A percentile compares a stretch with the other conserved stretches of the same genome.
Evolutionary conservation across 371 early-diverging fungal genomes (phyloP).

Genomic region (Mortierella polycephala): DNA sequence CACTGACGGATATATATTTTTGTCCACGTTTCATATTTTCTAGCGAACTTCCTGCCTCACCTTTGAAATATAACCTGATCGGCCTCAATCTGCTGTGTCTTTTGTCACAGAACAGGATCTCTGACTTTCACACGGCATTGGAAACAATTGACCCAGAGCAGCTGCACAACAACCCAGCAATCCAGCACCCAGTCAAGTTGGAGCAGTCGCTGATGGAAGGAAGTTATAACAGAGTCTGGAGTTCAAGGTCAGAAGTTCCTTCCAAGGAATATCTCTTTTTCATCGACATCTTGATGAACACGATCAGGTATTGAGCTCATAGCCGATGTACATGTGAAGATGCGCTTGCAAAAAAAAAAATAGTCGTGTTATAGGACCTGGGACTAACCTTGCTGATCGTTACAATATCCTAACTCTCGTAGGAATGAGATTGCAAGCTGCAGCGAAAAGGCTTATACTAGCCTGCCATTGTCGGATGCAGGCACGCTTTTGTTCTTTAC

Average conservation of each 20-base stretch:
- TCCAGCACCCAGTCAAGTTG: slow-evolving; percentile 91
- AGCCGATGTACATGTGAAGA: too few species aligned
- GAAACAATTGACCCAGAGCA: slow-evolving; percentile 90
- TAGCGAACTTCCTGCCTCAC: slow-evolving; percentile 78
- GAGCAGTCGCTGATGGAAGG: slow-evolving; percentile 97
- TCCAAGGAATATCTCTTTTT: slow-evolving; percentile 92
- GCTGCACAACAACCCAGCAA: slow-evolving; percentile 80
- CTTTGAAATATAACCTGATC: slow-evolving; percentile 85
- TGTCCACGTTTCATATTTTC: slow-evolving; percentile 5
- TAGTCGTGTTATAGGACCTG: neutral
- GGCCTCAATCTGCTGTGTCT: slow-evolving; percentile 93
- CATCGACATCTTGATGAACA: slow-evolving; percentile 91
- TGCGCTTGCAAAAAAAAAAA: too few species aligned
- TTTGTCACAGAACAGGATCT: slow-evolving; percentile 91
- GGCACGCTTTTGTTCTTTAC: slow-evolving; percentile 90
- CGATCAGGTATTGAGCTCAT: slow-evolving; percentile 75
- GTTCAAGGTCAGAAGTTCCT: slow-evolving; percentile 85
- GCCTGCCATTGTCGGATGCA: slow-evolving; percentile 89
- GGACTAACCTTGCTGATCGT: neutral
- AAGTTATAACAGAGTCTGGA: slow-evolving; percentile 95
- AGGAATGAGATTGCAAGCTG: slow-evolving; percentile 96
- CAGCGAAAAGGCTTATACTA: slow-evolving; percentile 90
- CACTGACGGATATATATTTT: too few species aligned
- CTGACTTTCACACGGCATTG: slow-evolving; percentile 95
- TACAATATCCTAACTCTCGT: slow-evolving; percentile 3